Base-by-base conservation (phyloP, 2,329 filamentous ascomycete species). In the Diplocarpon mali region DNA sequence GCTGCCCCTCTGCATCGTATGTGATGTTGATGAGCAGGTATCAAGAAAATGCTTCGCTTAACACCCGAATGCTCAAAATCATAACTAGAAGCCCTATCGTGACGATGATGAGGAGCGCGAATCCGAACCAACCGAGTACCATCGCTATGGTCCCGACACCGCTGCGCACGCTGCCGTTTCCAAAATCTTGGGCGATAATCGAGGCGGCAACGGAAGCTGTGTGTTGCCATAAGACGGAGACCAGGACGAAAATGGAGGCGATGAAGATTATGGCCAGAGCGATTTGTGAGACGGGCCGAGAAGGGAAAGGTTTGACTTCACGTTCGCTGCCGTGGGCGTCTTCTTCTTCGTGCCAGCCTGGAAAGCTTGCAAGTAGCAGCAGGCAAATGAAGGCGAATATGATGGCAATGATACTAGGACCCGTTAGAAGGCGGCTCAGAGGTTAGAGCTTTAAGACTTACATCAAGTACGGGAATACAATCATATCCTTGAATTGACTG, bases 121-220 rank as follows among this genome's bases (percentile, higher is more conserved):
- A 96, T 35, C 86, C 85, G 66, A 98, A 96, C 92, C 92, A 98
- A 47, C 92, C 92, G 60, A 98, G 73, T 14, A 95, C 85, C 86
- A 98, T 96, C 45, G 92, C 90, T 32, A 83, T 85, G 39, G 86
- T 89, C n/a, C 89, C 89, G 11, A 95, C 87, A 29, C 89, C 89
- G 45, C 82, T 86, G 63, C 75, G 79, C 46, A 95, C 85, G 53
- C 81, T 85, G 35, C 89, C 89, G 63, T 95, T 95, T 30, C 83
- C 89, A 54, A 95, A 77, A 60, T 94, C 88, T 70, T 94, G 85
- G 1, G 89, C 87, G 53, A 98, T 89, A 53, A 93, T 85, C 48
- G 87, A 88, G 16, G 92, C 92, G 29, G 90, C 90, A 0, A 98
- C 92, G 0, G 90, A 95, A 0, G 92, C 92, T 5, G 92, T 98